Conservation (phyloP, 176 grass and related monocot genomes). For the Cenchrus purpureus region DNA sequence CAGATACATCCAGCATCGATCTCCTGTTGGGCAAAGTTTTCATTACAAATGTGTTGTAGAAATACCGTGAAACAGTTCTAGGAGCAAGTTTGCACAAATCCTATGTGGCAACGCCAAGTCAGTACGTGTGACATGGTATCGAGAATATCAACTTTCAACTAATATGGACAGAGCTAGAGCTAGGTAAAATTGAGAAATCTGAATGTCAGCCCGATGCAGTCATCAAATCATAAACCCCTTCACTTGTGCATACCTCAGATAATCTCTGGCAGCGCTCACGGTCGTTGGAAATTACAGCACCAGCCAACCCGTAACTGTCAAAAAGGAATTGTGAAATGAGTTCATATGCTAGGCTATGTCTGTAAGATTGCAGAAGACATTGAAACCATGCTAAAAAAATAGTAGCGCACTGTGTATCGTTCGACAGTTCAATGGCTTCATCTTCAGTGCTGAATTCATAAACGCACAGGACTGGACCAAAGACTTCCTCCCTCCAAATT, state of each 20-base stretch:
- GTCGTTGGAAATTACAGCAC: slow-evolving; percentile 84
- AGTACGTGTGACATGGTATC: background rate
- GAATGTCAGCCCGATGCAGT: background rate
- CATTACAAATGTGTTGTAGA: background rate
- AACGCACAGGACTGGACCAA: slow-evolving; percentile 91
- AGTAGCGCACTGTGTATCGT: slow-evolving; percentile 81
- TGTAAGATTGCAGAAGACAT: background rate
- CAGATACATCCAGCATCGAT: slow-evolving; percentile 75
- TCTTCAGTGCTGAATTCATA: slow-evolving; percentile 88
- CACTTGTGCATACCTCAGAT: slow-evolving; percentile 74
- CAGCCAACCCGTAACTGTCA: slow-evolving; percentile 79
- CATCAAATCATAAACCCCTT: background rate
- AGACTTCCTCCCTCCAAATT: slow-evolving; percentile 99
- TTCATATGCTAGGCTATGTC: background rate
- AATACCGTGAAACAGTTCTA: background rate
- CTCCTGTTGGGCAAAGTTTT: slow-evolving; percentile 40
- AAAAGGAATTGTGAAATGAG: background rate
- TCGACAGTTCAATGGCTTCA: slow-evolving; percentile 93
- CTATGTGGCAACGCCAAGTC: background rate
- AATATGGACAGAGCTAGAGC: background rate
- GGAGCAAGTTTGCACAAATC: background rate
- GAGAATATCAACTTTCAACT: slow-evolving; percentile 17
- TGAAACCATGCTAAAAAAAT: slow-evolving; percentile 1
- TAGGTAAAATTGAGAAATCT: background rate
- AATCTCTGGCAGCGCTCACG: slow-evolving; percentile 77